phyloP scores from a whole-genome alignment of 331 rosid species.

The Spiraea crenata region DNA sequence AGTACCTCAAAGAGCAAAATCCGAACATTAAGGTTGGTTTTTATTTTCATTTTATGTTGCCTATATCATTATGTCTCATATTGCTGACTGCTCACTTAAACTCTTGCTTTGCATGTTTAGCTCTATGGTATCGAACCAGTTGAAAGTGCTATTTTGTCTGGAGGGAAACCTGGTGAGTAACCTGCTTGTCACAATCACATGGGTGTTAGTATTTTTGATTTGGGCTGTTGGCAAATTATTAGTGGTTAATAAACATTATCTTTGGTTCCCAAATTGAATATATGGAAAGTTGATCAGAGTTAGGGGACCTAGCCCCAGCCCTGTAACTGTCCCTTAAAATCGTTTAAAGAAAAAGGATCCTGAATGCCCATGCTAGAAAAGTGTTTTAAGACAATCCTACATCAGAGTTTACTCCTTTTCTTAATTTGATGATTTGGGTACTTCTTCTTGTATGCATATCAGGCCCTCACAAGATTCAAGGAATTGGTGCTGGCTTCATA shows the following conservation, averaged over 20 bases:
- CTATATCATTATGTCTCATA: slow-evolving; percentile 5
- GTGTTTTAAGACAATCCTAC: too few species aligned
- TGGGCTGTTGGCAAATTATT: not conserved
- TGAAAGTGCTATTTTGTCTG: slow-evolving; percentile 82
- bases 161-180: slow-evolving; percentile 86
- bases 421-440: slow-evolving; percentile 8
- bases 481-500: slow-evolving; percentile 94
- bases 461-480: slow-evolving; percentile 98
- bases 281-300: not conserved
- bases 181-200: not conserved
- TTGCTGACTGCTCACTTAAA: not conserved
- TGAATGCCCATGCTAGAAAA: not conserved
- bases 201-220: not conserved
- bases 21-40: slow-evolving; percentile 66
- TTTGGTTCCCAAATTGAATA: not conserved
- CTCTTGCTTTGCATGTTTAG: slow-evolving; percentile 28
- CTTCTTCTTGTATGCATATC: slow-evolving; percentile 17
- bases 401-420: not conserved
- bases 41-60: not conserved
- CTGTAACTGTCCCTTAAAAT: not conserved
- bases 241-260: not conserved
- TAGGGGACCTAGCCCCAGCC: not conserved
- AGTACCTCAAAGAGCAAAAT: slow-evolving; percentile 80
- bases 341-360: not conserved
- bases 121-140: slow-evolving; percentile 83